Conservation (phyloP, 129 eudicot species). For the Flaveria robusta region DNA sequence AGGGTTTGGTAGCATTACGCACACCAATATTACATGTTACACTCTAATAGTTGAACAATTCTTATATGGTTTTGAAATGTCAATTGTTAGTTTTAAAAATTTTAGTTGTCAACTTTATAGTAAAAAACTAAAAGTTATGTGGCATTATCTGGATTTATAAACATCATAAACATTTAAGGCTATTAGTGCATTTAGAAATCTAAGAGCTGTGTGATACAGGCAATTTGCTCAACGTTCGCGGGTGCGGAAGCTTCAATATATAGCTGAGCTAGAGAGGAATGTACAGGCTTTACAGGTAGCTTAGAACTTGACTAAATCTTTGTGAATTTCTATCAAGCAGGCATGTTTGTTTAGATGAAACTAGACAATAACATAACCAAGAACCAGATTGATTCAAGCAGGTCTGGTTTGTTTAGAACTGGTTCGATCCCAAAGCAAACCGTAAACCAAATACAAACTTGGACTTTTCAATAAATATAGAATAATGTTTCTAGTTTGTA, state of each 20-base stretch:
- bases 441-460: background rate
- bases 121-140: constrained; percentile 13
- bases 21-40: constrained; percentile 8
- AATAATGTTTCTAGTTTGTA: background rate
- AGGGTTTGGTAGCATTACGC: constrained; percentile 1
- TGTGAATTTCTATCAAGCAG: background rate
- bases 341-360: background rate
- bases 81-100: background rate
- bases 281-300: constrained; percentile 71
- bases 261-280: constrained; percentile 83
- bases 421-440: background rate
- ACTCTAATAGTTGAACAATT: constrained; percentile 21
- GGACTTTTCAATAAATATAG: background rate
- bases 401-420: background rate
- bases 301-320: background rate
- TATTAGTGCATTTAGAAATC: constrained; percentile 7
- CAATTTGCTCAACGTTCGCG: constrained; percentile 83
- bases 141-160: constrained; percentile 1
- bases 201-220: constrained; percentile 48
- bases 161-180: background rate
- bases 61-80: background rate
- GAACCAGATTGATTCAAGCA: background rate
- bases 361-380: background rate
- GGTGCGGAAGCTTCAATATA: constrained; percentile 87
- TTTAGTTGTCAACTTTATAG: background rate